Evolutionary conservation across 2,329 filamentous ascomycete genomes (phyloP), one percentile per base, ranked within the genome.

Genomic region (Verticillium nonalfalfae): DNA sequence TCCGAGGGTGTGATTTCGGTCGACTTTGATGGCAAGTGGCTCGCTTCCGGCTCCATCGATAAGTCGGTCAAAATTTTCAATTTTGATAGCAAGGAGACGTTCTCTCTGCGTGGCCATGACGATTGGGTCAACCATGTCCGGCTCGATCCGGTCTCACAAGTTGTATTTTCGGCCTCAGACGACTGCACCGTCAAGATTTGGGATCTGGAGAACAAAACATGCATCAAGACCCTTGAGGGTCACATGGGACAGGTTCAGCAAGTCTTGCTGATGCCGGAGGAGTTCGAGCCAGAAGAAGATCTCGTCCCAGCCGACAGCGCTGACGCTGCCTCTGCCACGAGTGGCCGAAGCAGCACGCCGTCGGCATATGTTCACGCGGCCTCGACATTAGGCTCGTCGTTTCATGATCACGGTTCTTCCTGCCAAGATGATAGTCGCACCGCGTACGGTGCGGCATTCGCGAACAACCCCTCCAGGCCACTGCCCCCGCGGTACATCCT

Each of bases 111-210:
- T 31, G 94, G 93, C 9, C 95, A 99, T 72, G 86, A 82, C 0
- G 93, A 98, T 73, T 98, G 94, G 91, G 93, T 99, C 69, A 99
- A 99, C 75, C 89, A 91, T n/a, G 94, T 98, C 36, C 89, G 90
- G 66, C 85, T 99, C 40, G 93, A 99, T 73, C 83, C 88, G 0
- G 78, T 84, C 1, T 96, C 91, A 10, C 88, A 91, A 14, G 97
- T 93, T 0, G 83, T 98, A 3, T 90, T 98, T 70, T 97, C 94
- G 0, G 93, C 93, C 1, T 97, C 93, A 0, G 95, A 99, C 71
- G 95, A 99, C 73, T 89, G 92, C 71, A 95, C 90, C 0, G 86
- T 96, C 67, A 91, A 93, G 68, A 81, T 99, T 1, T 97, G 94
- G 94, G 94, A 98, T 69, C 81, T 99, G 39, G 92, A 97, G 71